Evolutionary conservation across 2,329 filamentous ascomycete genomes (phyloP), one percentile per base, ranked within the genome.

Genomic region (Pleomassaria siparia): DNA sequence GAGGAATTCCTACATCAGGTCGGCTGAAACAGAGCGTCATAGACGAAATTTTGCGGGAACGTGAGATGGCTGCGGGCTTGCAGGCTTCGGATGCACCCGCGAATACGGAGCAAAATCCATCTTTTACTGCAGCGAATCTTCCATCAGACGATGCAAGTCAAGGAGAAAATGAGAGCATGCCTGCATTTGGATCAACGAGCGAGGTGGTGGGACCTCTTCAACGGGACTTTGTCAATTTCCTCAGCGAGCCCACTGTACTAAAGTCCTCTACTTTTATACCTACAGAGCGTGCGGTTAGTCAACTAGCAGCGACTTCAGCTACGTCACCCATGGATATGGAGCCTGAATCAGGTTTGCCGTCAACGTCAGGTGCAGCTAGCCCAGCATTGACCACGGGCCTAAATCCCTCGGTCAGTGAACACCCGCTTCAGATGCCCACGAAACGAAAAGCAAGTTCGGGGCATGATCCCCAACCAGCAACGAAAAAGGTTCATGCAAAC

Each of bases 1-100:
- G 67, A 21, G 62, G 64, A 1, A 36, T 67, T 37, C 54, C 62
- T 35, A 39, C 50, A 7, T 54, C 49, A 37, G 64, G 62, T 20
- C 60, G 65, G 10, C 47, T 69, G 18, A 58, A 54, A 26, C 54
- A 55, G 16, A 48, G 53, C 12, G 48, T 59, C 8, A 55, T 63
- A 36, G 43, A 55, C 12, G 62, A 67, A 40, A 63, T 69, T 18
- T n/a, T 22, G 20, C 35, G 35, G 7, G 18, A 37, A 12, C 35
- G 35, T 7, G 35, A 15, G 5, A 37, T 24, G 7, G 20, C 20
- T 15, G n/a, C 24, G 20, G 21, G 18, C 3, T n/a, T 13, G n/a
- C 13, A 25, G 13, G 10, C 20, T 25, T 11, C 3, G 36, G 5
- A 33, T 13, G 16, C 37, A 37, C 22, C 35, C 8, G 35, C 35